Base-by-base conservation (phyloP, 2,329 filamentous ascomycete species). In the Colletotrichum tabaci region DNA sequence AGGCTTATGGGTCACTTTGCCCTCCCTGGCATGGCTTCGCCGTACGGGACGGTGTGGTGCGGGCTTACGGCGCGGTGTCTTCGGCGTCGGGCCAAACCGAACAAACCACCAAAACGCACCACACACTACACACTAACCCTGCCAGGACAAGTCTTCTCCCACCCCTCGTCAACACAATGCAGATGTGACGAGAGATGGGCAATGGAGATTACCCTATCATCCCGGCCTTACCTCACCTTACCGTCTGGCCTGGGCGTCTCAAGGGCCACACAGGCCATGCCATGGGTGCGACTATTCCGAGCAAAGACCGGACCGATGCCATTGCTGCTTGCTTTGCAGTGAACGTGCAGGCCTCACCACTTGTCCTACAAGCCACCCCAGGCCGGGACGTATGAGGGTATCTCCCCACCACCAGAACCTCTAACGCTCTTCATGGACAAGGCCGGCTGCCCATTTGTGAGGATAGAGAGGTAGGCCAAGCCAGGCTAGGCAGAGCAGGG, bases 231-330 rank as follows among this genome's bases (percentile, higher is more conserved):
- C 15, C 40, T 30, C 44, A 46, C 56, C 38, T 18, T 60, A 35
- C 42, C 15, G 56, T 56, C 42, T 60, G 62, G 67, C 47, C 49
- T 66, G 47, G 62, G 62, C 49, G 62, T 56, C 26, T 23, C 66
- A 66, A 47, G 66, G 61, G 38, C 47, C 49, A 56, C 61, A 60
- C 42, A 53, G 66, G 61, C 44, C 66, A 57, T 47, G 26, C 30
- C 56, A 70, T 57, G 67, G 47, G 56, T 70, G 56, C 61, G 49
- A 56, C 67, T 67, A 61, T 70, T 61, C 62, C 55, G 55, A 70
- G 55, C 62, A 66, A 26, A 60, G 56, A 70, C 55, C 21, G 62
- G 61, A 52, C 61, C 56, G 52, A 55, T 40, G 40, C 49, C 40
- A 13, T 42, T 55, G 46, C 21, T 42, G 15, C 21, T 61, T 12